Evolutionary conservation across 2,329 filamentous ascomycete genomes (phyloP).

Genomic region (Chaetomiaceae sp.): DNA sequence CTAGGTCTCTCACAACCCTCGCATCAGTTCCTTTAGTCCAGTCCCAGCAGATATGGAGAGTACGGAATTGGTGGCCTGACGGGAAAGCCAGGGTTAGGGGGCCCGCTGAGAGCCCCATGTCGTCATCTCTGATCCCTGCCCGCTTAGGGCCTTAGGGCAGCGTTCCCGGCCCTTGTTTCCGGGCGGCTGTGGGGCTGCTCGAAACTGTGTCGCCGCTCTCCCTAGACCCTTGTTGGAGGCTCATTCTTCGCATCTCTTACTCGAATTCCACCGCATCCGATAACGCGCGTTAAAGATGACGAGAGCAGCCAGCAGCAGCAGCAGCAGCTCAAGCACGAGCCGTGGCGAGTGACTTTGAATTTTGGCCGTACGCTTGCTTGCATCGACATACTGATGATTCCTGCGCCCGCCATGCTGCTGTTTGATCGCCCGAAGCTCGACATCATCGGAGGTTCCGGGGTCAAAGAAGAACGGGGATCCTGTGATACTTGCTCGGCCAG

Average conservation of each 20-base stretch:
- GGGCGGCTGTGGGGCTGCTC: conserved; percentile 5
- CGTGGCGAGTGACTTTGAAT: no score
- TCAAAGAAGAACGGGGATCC: not conserved
- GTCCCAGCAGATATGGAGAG: no score
- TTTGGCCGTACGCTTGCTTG: not conserved
- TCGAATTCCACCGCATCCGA: not conserved
- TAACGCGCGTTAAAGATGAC: not conserved
- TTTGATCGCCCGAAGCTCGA: conserved; percentile 9
- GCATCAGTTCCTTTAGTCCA: not conserved
- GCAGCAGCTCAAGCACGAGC: no score
- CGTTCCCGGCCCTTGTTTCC: conserved; percentile 5
- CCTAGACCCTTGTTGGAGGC: no score
- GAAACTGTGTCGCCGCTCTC: no score
- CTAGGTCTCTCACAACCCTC: not conserved
- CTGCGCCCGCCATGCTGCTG: not conserved
- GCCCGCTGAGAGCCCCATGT: not conserved
- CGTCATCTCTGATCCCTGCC: conserved; percentile 3
- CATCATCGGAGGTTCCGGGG: not conserved
- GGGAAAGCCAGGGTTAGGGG: conserved; percentile 6
- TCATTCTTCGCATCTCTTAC: not conserved
- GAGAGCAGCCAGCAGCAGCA: not conserved
- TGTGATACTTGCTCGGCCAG: not conserved
- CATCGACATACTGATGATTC: no score
- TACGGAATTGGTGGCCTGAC: no score
- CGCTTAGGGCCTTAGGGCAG: no score